These are phyloP conservation scores for Xenoacremonium recifei DNA, from an alignment of 2,329 filamentous ascomycete genomes.

Conservation along the genomic window DNA sequence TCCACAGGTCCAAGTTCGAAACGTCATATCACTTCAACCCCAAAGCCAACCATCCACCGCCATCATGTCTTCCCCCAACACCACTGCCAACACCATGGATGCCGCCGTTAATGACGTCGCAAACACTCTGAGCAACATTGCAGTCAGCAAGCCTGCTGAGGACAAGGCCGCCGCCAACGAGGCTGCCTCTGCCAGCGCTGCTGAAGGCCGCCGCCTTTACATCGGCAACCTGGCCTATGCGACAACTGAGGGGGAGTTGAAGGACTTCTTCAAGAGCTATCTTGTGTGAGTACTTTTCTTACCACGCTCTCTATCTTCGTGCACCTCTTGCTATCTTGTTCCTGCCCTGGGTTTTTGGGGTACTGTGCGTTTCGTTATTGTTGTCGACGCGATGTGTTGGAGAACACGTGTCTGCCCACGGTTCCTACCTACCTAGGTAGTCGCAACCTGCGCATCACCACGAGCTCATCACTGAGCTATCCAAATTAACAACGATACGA, in stretches of 20 bases:
- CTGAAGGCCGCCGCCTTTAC: slow-evolving; percentile 98
- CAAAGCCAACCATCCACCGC: slow-evolving; percentile 41
- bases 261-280: slow-evolving; percentile 99
- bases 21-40: slow-evolving; percentile 47
- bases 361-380: background rate
- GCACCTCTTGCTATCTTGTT: slow-evolving; percentile 1
- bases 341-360: background rate
- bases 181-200: slow-evolving; percentile 93
- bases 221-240: slow-evolving; percentile 99
- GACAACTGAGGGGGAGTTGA: slow-evolving; percentile 99
- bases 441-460: too few species aligned
- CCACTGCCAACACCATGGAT: slow-evolving; percentile 47
- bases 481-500: too few species aligned
- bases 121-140: slow-evolving; percentile 70
- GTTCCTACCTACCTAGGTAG: too few species aligned
- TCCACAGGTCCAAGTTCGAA: slow-evolving; percentile 34
- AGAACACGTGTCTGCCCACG: slow-evolving; percentile 23
- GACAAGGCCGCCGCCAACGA: slow-evolving; percentile 71
- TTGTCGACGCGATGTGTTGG: slow-evolving; percentile 3
- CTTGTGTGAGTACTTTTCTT: slow-evolving; percentile 75
- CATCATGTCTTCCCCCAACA: slow-evolving; percentile 74
- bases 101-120: slow-evolving; percentile 75
- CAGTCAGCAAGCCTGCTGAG: slow-evolving; percentile 54
- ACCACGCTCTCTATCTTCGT: slow-evolving; percentile 1
- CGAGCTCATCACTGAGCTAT: too few species aligned